Evolutionary conservation across 2,329 filamentous ascomycete genomes (phyloP), one percentile per base, ranked within the genome.

Genomic region (Metarhizium rileyi): DNA sequence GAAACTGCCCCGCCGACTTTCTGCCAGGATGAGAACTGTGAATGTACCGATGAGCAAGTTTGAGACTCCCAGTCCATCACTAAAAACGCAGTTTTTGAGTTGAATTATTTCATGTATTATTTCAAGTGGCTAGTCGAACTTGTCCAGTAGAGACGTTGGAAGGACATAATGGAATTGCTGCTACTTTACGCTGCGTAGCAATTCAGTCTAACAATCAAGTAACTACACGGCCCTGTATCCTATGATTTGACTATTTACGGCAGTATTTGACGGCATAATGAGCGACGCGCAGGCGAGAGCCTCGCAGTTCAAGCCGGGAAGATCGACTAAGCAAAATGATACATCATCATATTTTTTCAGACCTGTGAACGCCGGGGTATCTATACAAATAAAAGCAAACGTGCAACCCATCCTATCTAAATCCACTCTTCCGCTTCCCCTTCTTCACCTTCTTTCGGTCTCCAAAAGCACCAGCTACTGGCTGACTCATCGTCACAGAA

Each of bases 381-480:
- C 30, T 33, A 14, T 28, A 28, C 43, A 35, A 20, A 35, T 22
- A 35, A 36, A 35, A 20, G 23, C 20, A 35, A 36, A 12, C 25
- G 35, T 44, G 41, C 16, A 26, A 47, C 23, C 46, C 27, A 41
- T 25, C 14, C 42, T 36, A 68, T 55, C 65, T 65, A 50, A 74
- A 73, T 1, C 70, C 70, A 9, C 63, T 66, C 58, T 63, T 69
- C 58, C 65, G 69, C 61, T 71, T 72, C 16, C 55, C 52, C 58
- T 73, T 75, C 61, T 73, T 73, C 48, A 61, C 66, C 53, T 62
- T 65, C 52, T 64, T 66, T 46, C 73, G 63, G 54, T 67, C 67
- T 25, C 74, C 74, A 67, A 74, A 75, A 4, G 61, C 55, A 2
- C 75, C 75, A n/a, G 65, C 51, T 14, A 70, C 58, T 9, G 70